Base-by-base conservation (phyloP, 2,329 filamentous ascomycete genomes). In the Fusarium brevicatenulatum region DNA sequence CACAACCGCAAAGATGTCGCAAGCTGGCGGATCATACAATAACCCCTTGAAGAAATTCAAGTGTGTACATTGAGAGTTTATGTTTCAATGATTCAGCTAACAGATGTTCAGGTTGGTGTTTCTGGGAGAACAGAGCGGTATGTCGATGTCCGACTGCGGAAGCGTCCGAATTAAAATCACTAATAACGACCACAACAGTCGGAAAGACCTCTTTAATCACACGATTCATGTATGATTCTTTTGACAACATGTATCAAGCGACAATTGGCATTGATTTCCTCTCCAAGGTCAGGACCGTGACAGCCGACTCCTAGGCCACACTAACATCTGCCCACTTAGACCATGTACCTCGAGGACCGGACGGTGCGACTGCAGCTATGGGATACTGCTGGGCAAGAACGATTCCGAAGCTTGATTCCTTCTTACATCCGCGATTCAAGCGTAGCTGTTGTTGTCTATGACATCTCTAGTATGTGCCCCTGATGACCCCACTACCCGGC, bases 31-130 rank as follows among this genome's bases (percentile, higher is more conserved):
- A 83, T 94, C 93, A 75, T 99, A 98, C 89, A 98, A 97, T 84
- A 98, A 98, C 88, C 96, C 96, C 80, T 88, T 99, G 86, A 99
- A 99, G 93, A 99, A 99, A 86, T 99, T 98, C 92, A 99, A 99
- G 95, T 98, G 88, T 70, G 80, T 78, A 32, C 61, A 40, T 61
- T 43, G 25, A 42, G 19, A n/a, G 25, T 8, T 32, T 36, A 19
- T 11, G 18, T 50, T 54, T 60, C 19, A 39, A 50, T 23, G 19
- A 46, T 37, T 52, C 63, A 10, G 76, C 77, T 82, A 76, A 82
- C 61, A 25, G 40, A 34, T 25, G 40, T 36, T 49, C 78, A 97
- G 95, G 87, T 86, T 99, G 84, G 96, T 99, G 77, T 99, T 99
- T 84, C 87, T 99, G 72, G 96, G 96, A 81, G 96, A 99, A 86